Conservation (phyloP, 768 basidiomycete species). For the Lepiota brunneoincarnata region DNA sequence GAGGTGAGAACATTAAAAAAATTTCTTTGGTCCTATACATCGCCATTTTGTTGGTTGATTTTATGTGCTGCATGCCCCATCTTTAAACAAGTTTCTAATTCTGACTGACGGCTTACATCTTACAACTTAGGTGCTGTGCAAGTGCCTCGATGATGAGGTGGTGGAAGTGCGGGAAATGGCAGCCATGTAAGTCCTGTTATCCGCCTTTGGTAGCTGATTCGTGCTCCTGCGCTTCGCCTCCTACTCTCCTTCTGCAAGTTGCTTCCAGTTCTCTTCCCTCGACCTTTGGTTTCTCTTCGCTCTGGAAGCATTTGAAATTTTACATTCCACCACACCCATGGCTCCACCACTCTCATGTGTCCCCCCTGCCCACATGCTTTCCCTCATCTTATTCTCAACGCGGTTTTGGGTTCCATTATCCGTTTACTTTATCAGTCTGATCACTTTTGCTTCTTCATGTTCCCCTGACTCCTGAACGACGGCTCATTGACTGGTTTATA, state of each 20-base stretch:
- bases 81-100: background rate
- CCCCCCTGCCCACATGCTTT: conserved; percentile 3
- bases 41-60: background rate
- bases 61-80: background rate
- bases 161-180: conserved; percentile 91
- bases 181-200: conserved; percentile 56
- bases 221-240: background rate
- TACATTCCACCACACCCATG: too few species aligned
- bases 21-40: background rate
- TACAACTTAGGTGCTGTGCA: conserved; percentile 61
- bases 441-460: background rate
- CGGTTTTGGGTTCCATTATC: background rate
- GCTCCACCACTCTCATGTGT: too few species aligned
- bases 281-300: background rate
- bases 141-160: conserved; percentile 82
- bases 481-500: background rate
- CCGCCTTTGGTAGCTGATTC: background rate
- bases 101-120: background rate
- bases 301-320: background rate
- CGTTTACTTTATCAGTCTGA: background rate
- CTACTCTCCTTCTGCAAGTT: background rate
- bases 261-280: background rate
- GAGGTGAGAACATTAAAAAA: conserved; percentile 52
- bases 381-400: conserved; percentile 1
- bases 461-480: background rate